Evolutionary conservation across 1,284 basidiomycete species (phyloP), one percentile per base, ranked within the genome.

Genomic region (Ganoderma boninense): DNA sequence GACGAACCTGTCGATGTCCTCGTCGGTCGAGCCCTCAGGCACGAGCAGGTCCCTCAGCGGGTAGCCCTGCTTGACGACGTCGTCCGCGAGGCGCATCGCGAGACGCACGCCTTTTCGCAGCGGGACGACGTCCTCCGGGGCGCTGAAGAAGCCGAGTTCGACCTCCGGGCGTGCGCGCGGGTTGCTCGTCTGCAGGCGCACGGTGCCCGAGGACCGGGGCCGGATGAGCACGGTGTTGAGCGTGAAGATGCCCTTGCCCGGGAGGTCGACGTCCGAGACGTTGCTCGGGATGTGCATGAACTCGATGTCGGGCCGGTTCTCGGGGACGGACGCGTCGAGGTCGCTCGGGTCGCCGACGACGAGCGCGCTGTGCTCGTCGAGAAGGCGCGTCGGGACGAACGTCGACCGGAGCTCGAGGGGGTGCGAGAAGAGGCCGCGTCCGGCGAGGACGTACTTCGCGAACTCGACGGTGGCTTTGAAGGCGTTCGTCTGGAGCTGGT

Each of bases 291-390:
- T 74, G 43, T 80, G 76, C 76, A 82, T 82, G 68, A 84, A 75
- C 73, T 83, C 82, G 61, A 83, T 76, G 69, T 83, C 82, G 8
- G 82, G 81, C 10, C 80, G 66, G 49, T 79, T 79, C 11, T 69
- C 70, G 8, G 75, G 71, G 18, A 73, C 59, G 16, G 67, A 44
- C 10, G 74, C 72, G 68, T 77, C 76, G 23, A 74, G 69, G 13
- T 71, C 71, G n/a, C 68, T 59, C 14, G 73, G 67, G 23, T 71
- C 61, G n/a, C 73, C 65, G 4, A 32, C 10, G 10, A 64, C 35
- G 38, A 69, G 16, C 1, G 35, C 35, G 13, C n/a, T 38, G 29
- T 60, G 43, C 20, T 71, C 65, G 68, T 78, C 77, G 7, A 84
- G 75, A 6, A 80, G 73, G 3, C 61, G 66, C 6, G 72, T 72